Percentiles rank a stretch among this genome's conserved stretches.
These are phyloP conservation scores for Trichoderma guizhouense DNA, from an alignment of 2,329 filamentous ascomycete species.

Conservation along the genomic window DNA sequence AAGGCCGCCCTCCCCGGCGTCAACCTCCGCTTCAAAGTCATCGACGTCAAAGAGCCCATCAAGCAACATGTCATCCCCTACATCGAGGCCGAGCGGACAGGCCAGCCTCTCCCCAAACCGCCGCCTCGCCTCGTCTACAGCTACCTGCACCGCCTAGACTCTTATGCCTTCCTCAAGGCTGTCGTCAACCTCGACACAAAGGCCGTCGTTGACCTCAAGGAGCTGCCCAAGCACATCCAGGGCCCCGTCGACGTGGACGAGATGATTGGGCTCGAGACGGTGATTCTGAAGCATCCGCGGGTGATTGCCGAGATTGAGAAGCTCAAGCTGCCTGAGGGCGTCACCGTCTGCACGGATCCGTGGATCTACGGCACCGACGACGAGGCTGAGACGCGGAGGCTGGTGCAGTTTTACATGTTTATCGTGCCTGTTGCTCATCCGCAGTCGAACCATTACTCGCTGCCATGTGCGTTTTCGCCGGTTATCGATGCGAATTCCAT, in stretches of 20 bases:
- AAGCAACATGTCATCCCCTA: slow-evolving; percentile 58
- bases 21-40: slow-evolving; percentile 49
- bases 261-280: slow-evolving; percentile 8
- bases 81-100: slow-evolving; percentile 58
- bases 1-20: slow-evolving; percentile 26
- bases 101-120: slow-evolving; percentile 42
- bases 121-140: slow-evolving; percentile 47
- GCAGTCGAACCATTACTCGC: slow-evolving; percentile 61
- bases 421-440: slow-evolving; percentile 41
- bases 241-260: slow-evolving; percentile 35
- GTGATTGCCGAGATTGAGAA: slow-evolving; percentile 46
- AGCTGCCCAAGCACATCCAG: slow-evolving; percentile 27
- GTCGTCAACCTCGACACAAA: slow-evolving; percentile 37
- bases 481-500: slow-evolving; percentile 55
- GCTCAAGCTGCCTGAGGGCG: slow-evolving; percentile 45
- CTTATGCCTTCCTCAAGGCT: slow-evolving; percentile 35
- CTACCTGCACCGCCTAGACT: slow-evolving; percentile 36
- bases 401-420: slow-evolving; percentile 48
- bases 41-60: slow-evolving; percentile 60
- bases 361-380: slow-evolving; percentile 64
- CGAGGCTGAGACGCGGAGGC: slow-evolving; percentile 36
- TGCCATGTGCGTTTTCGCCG: slow-evolving; percentile 57
- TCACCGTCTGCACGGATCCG: slow-evolving; percentile 46
- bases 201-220: slow-evolving; percentile 29
- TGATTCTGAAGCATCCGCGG: not conserved